Conservation (phyloP, 2,329 filamentous ascomycete genomes). For the Macrophomina tecta region DNA sequence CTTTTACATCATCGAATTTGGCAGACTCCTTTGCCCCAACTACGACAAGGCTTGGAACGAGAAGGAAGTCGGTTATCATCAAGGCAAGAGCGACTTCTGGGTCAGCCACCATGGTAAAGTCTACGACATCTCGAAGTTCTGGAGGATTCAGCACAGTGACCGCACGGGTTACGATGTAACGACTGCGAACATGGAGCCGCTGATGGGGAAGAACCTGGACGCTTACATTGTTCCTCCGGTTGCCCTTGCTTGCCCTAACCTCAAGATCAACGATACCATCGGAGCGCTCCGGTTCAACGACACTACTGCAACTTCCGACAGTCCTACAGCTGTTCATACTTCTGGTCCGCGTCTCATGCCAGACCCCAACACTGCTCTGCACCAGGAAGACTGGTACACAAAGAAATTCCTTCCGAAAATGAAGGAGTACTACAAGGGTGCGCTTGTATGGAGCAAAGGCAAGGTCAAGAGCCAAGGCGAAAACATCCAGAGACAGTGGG, state of each 20-base stretch:
- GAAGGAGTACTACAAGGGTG: conserved; percentile 83
- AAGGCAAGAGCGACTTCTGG: conserved; percentile 77
- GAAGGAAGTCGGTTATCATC: conserved; percentile 72
- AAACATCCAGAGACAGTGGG: conserved; percentile 75
- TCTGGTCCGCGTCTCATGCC: conserved; percentile 60
- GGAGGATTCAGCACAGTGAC: conserved; percentile 83
- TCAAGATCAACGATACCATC: conserved; percentile 67
- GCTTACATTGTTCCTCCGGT: conserved; percentile 86
- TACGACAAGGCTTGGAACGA: conserved; percentile 85
- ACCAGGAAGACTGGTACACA: conserved; percentile 76
- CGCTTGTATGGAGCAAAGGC: conserved; percentile 73
- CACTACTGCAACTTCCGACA: conserved; percentile 55
- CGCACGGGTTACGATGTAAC: conserved; percentile 63
- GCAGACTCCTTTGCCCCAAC: conserved; percentile 85
- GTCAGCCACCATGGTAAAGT: conserved; percentile 87
- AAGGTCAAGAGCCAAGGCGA: conserved; percentile 70
- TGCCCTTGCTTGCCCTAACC: conserved; percentile 72
- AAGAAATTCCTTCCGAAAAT: conserved; percentile 77
- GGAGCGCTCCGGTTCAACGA: conserved; percentile 67
- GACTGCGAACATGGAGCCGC: conserved; percentile 71
- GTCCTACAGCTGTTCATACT: conserved; percentile 67
- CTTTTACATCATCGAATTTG: conserved; percentile 92
- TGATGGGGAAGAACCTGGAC: conserved; percentile 80
- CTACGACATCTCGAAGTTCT: conserved; percentile 92
- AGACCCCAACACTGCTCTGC: conserved; percentile 59